phyloP scores from a whole-genome alignment of 495 filamentous ascomycete species.

The Sphaerosporella brunnea region DNA sequence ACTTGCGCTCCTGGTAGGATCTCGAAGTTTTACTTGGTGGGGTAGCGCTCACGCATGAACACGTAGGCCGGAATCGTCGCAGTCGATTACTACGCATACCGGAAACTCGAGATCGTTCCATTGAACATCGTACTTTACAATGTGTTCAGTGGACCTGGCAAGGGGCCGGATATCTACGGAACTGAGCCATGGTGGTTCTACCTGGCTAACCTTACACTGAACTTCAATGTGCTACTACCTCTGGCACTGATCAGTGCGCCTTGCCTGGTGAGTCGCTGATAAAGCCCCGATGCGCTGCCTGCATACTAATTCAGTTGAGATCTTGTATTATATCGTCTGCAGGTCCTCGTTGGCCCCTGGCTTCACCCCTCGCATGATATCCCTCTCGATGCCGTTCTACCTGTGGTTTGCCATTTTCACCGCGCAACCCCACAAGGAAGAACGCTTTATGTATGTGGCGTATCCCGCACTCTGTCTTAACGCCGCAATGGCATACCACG shows the following conservation, averaged over 20 bases:
- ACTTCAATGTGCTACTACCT: conserved; percentile 89
- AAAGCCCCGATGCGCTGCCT: no score
- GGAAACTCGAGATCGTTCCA: conserved; percentile 55
- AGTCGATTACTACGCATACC: conserved; percentile 69
- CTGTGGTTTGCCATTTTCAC: conserved; percentile 89
- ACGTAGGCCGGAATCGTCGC: conserved; percentile 34
- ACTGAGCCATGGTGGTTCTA: conserved; percentile 98
- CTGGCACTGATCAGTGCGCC: conserved; percentile 52
- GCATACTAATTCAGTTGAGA: no score
- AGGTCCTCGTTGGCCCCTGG: neutral
- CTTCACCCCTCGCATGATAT: conserved; percentile 30
- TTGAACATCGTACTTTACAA: conserved; percentile 95
- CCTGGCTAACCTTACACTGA: conserved; percentile 72
- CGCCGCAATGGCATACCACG: conserved; percentile 70
- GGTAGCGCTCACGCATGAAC: conserved; percentile 8
- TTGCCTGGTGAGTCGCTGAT: neutral
- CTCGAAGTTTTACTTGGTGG: conserved; percentile 4
- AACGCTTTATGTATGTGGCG: conserved; percentile 94
- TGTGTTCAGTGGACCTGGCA: conserved; percentile 56
- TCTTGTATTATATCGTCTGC: conserved; percentile 6
- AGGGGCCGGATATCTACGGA: conserved; percentile 84
- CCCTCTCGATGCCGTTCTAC: conserved; percentile 62
- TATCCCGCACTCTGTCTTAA: conserved; percentile 89
- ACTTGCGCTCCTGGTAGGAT: conserved; percentile 51
- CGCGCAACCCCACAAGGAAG: conserved; percentile 88